Conservation (phyloP, 768 basidiomycete species). For the Tulasnella sp. region DNA sequence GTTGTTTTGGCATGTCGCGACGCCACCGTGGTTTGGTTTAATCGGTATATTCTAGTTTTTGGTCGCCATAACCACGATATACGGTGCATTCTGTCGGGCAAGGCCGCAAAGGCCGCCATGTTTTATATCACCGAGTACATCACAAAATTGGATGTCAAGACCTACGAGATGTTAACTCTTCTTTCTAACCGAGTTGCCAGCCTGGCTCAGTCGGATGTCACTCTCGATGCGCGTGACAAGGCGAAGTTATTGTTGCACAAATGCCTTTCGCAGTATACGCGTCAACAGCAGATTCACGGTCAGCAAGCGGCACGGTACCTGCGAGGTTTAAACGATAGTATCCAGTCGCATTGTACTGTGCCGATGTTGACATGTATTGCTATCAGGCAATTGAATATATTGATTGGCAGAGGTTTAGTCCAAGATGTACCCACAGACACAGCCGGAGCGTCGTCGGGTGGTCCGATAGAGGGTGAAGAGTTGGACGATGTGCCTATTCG, state of each 20-base stretch:
- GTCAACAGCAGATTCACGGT: conserved; percentile 28
- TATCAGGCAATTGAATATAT: too few species aligned
- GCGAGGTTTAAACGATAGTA: conserved; percentile 21
- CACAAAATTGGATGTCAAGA: conserved; percentile 27
- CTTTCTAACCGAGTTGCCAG: conserved; percentile 23
- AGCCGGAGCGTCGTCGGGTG: too few species aligned
- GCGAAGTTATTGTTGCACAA: conserved; percentile 25
- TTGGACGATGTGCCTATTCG: too few species aligned
- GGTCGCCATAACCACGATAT: conserved; percentile 29
- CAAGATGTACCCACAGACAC: too few species aligned
- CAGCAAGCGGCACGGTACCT: conserved; percentile 29
- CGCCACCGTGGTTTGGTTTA: conserved; percentile 26
- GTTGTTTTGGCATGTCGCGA: conserved; percentile 25
- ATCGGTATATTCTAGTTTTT: conserved; percentile 28
- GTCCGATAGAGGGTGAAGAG: too few species aligned
- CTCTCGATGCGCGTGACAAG: background rate
- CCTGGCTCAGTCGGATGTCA: background rate
- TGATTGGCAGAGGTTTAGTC: too few species aligned
- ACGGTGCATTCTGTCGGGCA: conserved; percentile 28
- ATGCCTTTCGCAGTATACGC: conserved; percentile 25
- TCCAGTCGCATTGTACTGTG: conserved; percentile 25
- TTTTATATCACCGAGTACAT: conserved; percentile 31
- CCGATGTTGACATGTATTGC: too few species aligned
- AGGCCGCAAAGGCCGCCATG: conserved; percentile 28
- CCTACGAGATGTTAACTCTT: conserved; percentile 23